Evolutionary conservation across 495 filamentous ascomycete species (phyloP), one percentile per base, ranked within the genome.

Genomic region (Penicillium steckii): DNA sequence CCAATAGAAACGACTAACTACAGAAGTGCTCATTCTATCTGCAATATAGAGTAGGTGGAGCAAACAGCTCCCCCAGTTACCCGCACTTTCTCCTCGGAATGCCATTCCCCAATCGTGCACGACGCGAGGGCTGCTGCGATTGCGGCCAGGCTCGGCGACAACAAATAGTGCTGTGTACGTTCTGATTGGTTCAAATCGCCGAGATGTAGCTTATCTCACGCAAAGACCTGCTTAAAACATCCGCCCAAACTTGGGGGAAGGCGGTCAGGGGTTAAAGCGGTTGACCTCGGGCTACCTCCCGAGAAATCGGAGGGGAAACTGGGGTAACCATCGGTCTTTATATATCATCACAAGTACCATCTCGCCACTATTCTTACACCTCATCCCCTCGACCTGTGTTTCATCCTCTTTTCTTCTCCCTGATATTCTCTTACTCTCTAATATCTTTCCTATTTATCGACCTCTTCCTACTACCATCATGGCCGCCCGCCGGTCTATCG

Each of bases 401-500:
- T n/a, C n/a, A n/a, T 44, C 22, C 9, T 5, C 26, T 42, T 46
- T 44, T 15, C 30, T 22, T 46, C 21, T 38, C 8, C 33, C 18
- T 19, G 10, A n/a, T 15, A 40, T 44, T 26, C 33, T 17, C 52
- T 19, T 46, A n/a, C 30, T 13, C 27, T 30, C n/a, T 19, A 24
- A 25, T 18, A 15, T 25, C 18, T 15, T 43, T 44, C 13, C 17
- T 24, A 30, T 1, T 44, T 19, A 9, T 8, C 30, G 35, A 40
- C 38, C 12, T 24, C 9, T 30, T 12, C 43, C 22, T 42, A n/a
- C n/a, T n/a, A 48, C 47, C 60, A 71, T 32, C 51, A 77, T 77
- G 73, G 72, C 74, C 60, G 71, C 74, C 67, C 65, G 71, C 57
- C 72, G 70, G 61, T 74, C 73, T 29, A 53, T 75, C 52, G 55